These are phyloP conservation scores for Colletotrichum sp. DNA, from an alignment of 2,329 filamentous ascomycete species.

Conservation along the genomic window DNA sequence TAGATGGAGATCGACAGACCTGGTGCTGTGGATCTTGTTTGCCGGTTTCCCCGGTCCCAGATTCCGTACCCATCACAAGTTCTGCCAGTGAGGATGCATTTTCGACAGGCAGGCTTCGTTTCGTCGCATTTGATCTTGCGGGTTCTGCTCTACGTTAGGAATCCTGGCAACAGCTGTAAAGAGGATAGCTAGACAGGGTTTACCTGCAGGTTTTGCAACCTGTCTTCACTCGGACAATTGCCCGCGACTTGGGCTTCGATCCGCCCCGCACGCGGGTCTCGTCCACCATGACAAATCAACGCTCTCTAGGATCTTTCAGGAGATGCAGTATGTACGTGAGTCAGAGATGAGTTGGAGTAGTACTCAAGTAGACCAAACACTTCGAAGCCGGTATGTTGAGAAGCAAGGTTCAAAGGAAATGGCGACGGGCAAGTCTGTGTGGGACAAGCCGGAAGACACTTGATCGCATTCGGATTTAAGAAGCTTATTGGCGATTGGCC, in stretches of 20 bases:
- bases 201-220: neutral
- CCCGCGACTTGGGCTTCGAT: neutral
- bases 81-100: slow-evolving; percentile 25
- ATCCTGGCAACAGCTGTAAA: neutral
- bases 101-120: slow-evolving; percentile 21
- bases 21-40: neutral
- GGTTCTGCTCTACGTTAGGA: slow-evolving; percentile 1
- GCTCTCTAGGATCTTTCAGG: neutral
- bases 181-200: too few species aligned
- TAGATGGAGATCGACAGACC: neutral
- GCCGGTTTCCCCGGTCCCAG: slow-evolving; percentile 20
- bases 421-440: fast-evolving
- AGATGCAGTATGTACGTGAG: neutral
- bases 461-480: neutral
- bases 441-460: neutral
- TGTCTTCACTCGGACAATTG: neutral
- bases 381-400: neutral
- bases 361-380: fast-evolving
- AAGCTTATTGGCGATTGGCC: neutral
- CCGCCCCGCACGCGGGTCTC: neutral
- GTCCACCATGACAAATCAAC: neutral
- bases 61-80: slow-evolving; percentile 28
- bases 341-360: neutral
- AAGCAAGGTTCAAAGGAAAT: neutral
- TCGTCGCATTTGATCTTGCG: slow-evolving; percentile 32